Evolutionary conservation across 2,329 filamentous ascomycete genomes (phyloP).

Genomic region (Clarireedia homoeocarpa): DNA sequence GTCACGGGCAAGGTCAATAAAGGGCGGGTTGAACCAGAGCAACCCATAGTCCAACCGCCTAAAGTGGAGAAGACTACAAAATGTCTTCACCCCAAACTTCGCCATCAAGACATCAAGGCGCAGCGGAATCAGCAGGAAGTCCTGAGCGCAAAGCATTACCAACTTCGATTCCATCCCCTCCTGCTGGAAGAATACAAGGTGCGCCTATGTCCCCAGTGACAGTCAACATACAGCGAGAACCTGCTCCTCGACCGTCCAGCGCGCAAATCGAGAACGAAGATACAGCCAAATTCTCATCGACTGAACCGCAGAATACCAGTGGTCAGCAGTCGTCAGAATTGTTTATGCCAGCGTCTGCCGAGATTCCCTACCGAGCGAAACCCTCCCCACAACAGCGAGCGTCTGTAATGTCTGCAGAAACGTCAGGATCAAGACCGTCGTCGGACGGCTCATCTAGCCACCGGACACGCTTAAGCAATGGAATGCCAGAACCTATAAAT

Average conservation of each 20-base stretch:
- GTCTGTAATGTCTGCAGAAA: background rate
- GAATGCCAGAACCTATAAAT: slow-evolving; percentile 15
- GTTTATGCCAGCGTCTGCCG: slow-evolving; percentile 16
- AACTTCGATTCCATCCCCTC: slow-evolving; percentile 17
- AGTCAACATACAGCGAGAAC: slow-evolving; percentile 45
- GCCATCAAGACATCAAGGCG: slow-evolving; percentile 8
- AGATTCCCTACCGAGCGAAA: slow-evolving; percentile 23
- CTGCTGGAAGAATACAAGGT: slow-evolving; percentile 35
- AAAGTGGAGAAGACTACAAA: slow-evolving; percentile 14
- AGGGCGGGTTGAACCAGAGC: background rate
- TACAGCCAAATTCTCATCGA: background rate
- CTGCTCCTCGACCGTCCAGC: slow-evolving; percentile 42
- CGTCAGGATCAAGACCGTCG: slow-evolving; percentile 5
- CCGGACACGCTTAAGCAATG: slow-evolving; percentile 1
- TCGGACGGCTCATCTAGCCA: slow-evolving; percentile 16
- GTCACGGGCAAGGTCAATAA: slow-evolving; percentile 1
- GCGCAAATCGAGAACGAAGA: slow-evolving; percentile 39
- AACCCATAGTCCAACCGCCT: slow-evolving; percentile 18
- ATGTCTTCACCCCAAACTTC: slow-evolving; percentile 9
- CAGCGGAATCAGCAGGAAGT: slow-evolving; percentile 19
- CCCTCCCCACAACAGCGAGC: slow-evolving; percentile 28
- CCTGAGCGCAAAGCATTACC: slow-evolving; percentile 16
- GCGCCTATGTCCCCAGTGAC: slow-evolving; percentile 49
- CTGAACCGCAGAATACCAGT: slow-evolving; percentile 8
- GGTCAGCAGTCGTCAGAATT: slow-evolving; percentile 13